phyloP scores from a whole-genome alignment of 2,329 filamentous ascomycete genomes.

The Acephala macrosclerotiorum region DNA sequence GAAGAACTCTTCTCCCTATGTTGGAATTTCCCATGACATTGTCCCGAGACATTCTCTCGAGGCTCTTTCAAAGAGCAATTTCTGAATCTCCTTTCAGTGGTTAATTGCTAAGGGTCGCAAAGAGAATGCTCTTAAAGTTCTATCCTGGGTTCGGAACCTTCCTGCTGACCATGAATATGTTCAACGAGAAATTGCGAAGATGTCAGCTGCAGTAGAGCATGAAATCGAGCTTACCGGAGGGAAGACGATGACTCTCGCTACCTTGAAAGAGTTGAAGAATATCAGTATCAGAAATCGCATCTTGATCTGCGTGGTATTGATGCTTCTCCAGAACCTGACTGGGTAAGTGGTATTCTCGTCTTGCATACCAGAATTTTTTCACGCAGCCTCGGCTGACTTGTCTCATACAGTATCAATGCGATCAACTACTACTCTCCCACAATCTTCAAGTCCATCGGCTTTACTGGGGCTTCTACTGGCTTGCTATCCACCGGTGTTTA shows the following conservation, averaged over 20 bases:
- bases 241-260: not conserved
- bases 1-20: no score
- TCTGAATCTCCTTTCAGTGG: no score
- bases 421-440: conserved; percentile 3
- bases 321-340: not conserved
- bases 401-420: not conserved
- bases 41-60: no score
- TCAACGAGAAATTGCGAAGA: not conserved
- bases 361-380: no score
- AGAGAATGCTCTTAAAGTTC: not conserved
- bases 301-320: not conserved
- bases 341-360: no score
- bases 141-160: not conserved
- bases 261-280: no score
- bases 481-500: not conserved
- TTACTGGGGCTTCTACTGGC: not conserved
- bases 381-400: no score
- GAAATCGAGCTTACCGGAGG: not conserved
- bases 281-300: not conserved
- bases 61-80: no score
- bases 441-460: not conserved
- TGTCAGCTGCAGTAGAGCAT: not conserved
- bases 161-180: not conserved
- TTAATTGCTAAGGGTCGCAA: not conserved
- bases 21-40: no score